Percentiles rank a stretch among this genome's conserved stretches.
These are phyloP conservation scores for Xylogone sp. DNA, from an alignment of 2,329 filamentous ascomycete species.

Conservation along the genomic window DNA sequence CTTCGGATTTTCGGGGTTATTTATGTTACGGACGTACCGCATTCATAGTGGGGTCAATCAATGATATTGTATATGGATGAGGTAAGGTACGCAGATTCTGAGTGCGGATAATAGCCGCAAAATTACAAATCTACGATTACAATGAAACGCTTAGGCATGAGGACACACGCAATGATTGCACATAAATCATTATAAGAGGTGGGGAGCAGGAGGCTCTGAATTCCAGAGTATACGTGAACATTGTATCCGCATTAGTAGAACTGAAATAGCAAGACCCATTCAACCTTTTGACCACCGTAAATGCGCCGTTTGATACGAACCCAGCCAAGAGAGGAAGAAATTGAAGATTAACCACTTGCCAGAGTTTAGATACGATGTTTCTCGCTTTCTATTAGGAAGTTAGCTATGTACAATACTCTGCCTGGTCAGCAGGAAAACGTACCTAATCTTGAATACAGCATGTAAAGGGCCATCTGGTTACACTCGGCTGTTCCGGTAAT, in stretches of 20 bases:
- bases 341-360: no score
- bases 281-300: conserved; percentile 1
- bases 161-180: no score
- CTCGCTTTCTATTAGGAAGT: conserved; percentile 58
- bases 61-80: no score
- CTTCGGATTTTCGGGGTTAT: not conserved
- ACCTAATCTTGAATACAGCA: conserved; percentile 98
- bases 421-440: conserved; percentile 25
- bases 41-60: no score
- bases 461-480: conserved; percentile 99
- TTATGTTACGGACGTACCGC: no score
- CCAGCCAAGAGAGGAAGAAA: not conserved
- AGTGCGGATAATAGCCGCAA: no score
- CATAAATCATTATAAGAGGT: no score
- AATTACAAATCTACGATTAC: no score
- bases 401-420: conserved; percentile 9
- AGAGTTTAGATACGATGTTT: conserved; percentile 62
- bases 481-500: conserved; percentile 97
- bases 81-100: no score
- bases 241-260: not conserved
- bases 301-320: conserved; percentile 4
- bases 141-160: no score
- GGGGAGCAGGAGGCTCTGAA: not conserved
- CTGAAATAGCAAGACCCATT: not conserved
- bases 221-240: not conserved